Percentiles rank a stretch among this genome's conserved stretches.
These are phyloP conservation scores for Tolypocladium nubicola DNA, from an alignment of 2,329 filamentous ascomycete genomes.

Conservation along the genomic window DNA sequence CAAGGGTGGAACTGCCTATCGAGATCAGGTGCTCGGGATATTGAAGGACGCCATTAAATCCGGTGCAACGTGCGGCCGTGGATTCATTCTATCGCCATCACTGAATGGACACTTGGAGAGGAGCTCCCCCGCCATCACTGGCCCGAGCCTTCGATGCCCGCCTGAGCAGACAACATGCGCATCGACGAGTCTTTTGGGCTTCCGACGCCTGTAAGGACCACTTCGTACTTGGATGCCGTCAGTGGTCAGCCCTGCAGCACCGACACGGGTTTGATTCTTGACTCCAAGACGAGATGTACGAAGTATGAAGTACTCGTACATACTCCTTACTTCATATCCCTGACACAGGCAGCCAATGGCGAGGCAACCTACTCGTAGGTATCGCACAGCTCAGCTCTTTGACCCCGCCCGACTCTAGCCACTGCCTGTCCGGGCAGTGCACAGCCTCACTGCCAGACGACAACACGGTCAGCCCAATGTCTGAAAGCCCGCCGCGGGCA, in stretches of 20 bases:
- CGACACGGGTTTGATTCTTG: neutral
- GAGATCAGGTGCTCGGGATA: neutral
- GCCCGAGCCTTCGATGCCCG: neutral
- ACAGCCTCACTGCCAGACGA: too few relatives aligned
- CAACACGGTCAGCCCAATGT: neutral
- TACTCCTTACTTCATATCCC: neutral
- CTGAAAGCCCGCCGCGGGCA: neutral
- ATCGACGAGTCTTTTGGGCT: neutral
- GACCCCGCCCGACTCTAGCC: neutral
- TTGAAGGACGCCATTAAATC: neutral
- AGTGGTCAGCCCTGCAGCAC: neutral
- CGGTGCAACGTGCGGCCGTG: neutral
- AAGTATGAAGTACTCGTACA: too few relatives aligned
- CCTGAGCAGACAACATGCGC: neutral
- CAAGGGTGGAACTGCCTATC: neutral
- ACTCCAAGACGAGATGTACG: neutral
- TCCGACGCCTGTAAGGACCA: neutral
- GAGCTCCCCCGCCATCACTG: neutral
- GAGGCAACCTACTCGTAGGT: too few relatives aligned
- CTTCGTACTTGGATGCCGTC: neutral
- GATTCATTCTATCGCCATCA: too few relatives aligned
- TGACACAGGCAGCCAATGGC: neutral
- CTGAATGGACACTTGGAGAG: neutral
- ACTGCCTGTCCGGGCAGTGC: neutral
- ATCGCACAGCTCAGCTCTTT: neutral